Evolutionary conservation across 257 asterid genomes (phyloP), one percentile per base, ranked within the genome.

Genomic region (Capsicum chinense): DNA sequence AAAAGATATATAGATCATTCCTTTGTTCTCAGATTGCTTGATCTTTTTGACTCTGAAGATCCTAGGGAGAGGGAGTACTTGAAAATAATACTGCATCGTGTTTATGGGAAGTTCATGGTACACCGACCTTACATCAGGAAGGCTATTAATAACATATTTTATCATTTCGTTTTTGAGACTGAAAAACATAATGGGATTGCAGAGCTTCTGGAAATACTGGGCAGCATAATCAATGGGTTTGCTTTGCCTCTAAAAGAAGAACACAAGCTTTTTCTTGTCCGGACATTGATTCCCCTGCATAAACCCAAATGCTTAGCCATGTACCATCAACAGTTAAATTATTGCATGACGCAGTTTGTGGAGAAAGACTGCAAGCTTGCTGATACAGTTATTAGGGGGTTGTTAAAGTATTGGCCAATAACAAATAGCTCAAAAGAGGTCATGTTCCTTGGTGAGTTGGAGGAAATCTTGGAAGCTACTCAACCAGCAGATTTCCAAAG

Each of bases 171-270:
- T 80, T 94, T 93, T 63, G 97, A 94, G 91, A 92, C 93, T 6
- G 98, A 94, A 78, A 93, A 91, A 82, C 98, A 94, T 87, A 90
- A 91, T 54, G 98, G 98, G 7, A 86, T 91, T 83, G 94, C 97
- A 42, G 98, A 94, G 83, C 92, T 93, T 85, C 92, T 94, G 56
- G 97, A 93, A 85, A 93, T 94, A 58, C 90, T 91, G 85, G 97
- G 97, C 79, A 94, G 98, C 88, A 93, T 94, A 67, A 91, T 93
- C 56, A 94, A 92, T 79, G 98, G 98, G 47, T 94, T 93, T 79
- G 98, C 98, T 83, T 88, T 94, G 88, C 97, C 98, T 16, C 88
- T 94, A 83, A 94, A 94, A 83, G 98, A 94, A 87, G 98, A 94
- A 69, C 97, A 93, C 83, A 94, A 94, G 79, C 92, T 94, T 81